phyloP scores from a whole-genome alignment of 2,329 filamentous ascomycete genomes.

The Penicillium sp. region DNA sequence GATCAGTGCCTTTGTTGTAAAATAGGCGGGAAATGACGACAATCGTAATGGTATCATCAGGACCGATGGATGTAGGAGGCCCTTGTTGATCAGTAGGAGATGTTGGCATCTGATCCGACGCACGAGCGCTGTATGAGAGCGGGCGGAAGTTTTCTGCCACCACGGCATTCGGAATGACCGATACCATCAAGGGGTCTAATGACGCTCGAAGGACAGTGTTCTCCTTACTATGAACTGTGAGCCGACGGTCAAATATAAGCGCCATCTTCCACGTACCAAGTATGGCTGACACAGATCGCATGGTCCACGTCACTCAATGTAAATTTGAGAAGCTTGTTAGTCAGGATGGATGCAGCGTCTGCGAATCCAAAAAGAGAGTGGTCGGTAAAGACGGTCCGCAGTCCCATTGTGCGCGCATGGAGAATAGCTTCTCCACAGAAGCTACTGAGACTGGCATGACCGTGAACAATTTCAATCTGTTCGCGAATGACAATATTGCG shows the following conservation, averaged over 20 bases:
- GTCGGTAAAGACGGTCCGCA: conserved; percentile 95
- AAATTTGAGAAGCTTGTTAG: conserved; percentile 97
- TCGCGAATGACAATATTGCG: conserved; percentile 94
- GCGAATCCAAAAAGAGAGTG: conserved; percentile 97
- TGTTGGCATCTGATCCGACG: conserved; percentile 31
- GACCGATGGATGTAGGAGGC: conserved; percentile 71
- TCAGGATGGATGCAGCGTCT: conserved; percentile 91
- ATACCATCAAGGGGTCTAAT: conserved; percentile 94
- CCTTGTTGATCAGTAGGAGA: conserved; percentile 46
- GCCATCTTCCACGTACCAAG: conserved; percentile 65
- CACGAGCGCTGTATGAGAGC: conserved; percentile 55
- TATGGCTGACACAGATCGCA: conserved; percentile 97
- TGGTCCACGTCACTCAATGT: conserved; percentile 95
- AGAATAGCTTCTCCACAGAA: conserved; percentile 93
- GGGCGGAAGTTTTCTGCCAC: conserved; percentile 96
- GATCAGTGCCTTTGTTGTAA: conserved; percentile 97
- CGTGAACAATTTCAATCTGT: conserved; percentile 94
- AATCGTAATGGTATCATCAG: conserved; percentile 88
- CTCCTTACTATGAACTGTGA: conserved; percentile 70
- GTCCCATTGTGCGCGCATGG: conserved; percentile 92
- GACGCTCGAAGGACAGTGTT: conserved; percentile 95
- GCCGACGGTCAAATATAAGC: not conserved
- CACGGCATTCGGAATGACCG: conserved; percentile 95
- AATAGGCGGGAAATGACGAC: conserved; percentile 97
- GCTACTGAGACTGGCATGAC: conserved; percentile 91